phyloP scores from a whole-genome alignment of 345 rosid genomes.

The Pelargonium nanum region DNA sequence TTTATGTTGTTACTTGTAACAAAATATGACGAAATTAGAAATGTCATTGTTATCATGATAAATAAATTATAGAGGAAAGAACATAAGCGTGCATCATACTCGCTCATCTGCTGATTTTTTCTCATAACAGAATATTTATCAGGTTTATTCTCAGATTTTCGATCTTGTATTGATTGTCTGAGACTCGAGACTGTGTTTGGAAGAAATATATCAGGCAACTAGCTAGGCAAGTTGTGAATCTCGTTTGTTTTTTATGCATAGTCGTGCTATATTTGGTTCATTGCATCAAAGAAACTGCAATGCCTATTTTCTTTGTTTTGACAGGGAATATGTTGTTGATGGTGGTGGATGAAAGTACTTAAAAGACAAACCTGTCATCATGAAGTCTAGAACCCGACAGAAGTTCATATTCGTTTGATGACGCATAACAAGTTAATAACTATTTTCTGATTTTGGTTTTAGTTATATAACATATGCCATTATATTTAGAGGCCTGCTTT shows the following conservation, averaged over 20 bases:
- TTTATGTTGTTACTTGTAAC: neutral
- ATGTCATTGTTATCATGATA: neutral
- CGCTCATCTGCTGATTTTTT: too few species aligned
- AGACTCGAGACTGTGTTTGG: neutral
- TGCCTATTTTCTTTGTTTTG: neutral
- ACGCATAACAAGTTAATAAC: neutral
- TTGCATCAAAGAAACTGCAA: slow-evolving; percentile 2
- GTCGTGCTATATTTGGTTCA: slow-evolving; percentile 9
- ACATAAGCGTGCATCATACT: too few species aligned
- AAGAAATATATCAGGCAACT: slow-evolving; percentile 11
- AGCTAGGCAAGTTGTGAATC: slow-evolving; percentile 1
- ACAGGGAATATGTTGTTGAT: slow-evolving; percentile 7
- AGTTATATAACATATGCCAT: neutral
- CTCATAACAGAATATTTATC: too few species aligned
- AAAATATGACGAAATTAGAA: neutral
- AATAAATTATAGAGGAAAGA: neutral
- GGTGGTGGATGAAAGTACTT: slow-evolving; percentile 4
- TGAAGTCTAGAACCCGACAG: slow-evolving; percentile 2
- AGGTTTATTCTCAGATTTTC: neutral
- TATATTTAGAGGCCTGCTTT: neutral
- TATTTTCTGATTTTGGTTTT: neutral
- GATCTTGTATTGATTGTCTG: neutral
- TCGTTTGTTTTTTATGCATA: neutral
- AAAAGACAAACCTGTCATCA: slow-evolving; percentile 28
- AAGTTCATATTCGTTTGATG: neutral